These are phyloP conservation scores for Lasiosphaeria miniovina DNA, from an alignment of 495 filamentous ascomycete species.

Conservation along the genomic window DNA sequence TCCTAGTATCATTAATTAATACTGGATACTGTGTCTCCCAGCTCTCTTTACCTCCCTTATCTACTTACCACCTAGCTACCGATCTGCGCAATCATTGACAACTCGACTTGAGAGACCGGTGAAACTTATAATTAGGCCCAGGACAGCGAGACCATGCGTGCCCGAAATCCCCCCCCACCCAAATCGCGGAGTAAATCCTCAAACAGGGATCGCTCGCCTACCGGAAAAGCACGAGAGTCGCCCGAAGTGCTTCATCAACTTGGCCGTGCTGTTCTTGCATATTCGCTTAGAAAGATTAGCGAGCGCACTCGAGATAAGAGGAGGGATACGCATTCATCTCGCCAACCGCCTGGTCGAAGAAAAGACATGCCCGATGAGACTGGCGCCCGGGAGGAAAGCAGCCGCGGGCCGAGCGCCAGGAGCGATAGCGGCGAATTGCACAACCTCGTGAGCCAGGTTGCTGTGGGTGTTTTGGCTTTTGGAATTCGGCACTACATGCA, in stretches of 20 bases:
- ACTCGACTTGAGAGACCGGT: background rate
- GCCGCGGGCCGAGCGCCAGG: background rate
- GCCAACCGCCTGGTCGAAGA: background rate
- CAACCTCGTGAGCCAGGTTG: slow-evolving; percentile 25
- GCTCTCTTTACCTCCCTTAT: too few relatives aligned
- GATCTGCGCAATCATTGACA: too few relatives aligned
- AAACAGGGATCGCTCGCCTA: background rate
- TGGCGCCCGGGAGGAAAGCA: background rate
- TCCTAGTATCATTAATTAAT: too few relatives aligned
- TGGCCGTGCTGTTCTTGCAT: slow-evolving; percentile 25
- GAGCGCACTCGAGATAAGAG: background rate
- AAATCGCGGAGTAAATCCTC: background rate
- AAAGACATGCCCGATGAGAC: background rate
- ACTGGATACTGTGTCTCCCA: too few relatives aligned
- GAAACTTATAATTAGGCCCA: too few relatives aligned
- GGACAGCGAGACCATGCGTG: too few relatives aligned
- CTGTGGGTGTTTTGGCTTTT: slow-evolving; percentile 24
- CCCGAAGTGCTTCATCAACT: slow-evolving; percentile 25
- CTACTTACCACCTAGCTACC: too few relatives aligned
- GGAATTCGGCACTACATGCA: slow-evolving; percentile 22
- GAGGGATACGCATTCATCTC: too few relatives aligned
- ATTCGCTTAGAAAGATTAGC: slow-evolving; percentile 22
- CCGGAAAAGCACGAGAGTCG: background rate
- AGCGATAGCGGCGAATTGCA: slow-evolving; percentile 24
- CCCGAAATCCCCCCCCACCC: background rate